Evolutionary conservation across 306 rosid species (phyloP).

Genomic region (Quercus dentata): DNA sequence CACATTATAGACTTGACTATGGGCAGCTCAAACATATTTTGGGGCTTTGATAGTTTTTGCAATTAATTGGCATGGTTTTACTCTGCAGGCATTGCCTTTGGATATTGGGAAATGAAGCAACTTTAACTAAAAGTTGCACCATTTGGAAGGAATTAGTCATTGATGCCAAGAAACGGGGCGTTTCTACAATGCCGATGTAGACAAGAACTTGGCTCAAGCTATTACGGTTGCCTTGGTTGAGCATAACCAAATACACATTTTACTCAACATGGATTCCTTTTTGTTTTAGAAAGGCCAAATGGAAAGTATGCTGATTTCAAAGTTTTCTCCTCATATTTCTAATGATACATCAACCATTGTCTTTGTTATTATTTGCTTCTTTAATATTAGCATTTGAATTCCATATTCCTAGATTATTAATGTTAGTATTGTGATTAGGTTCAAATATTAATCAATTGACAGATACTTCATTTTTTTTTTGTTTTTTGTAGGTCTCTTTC

Average conservation of each 20-base stretch:
- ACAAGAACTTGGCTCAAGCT: constrained; percentile 19
- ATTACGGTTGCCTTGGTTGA: constrained; percentile 12
- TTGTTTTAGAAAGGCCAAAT: constrained; percentile 21
- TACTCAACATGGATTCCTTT: not conserved
- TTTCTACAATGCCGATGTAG: constrained; percentile 26
- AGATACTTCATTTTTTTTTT: not conserved
- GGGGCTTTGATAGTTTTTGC: not conserved
- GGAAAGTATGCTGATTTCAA: constrained; percentile 26
- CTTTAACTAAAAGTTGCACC: constrained; percentile 18
- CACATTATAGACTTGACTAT: too few relatives aligned
- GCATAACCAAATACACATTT: not conserved
- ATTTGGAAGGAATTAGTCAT: constrained; percentile 33
- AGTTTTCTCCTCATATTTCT: not conserved
- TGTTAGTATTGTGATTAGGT: not conserved
- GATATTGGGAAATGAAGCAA: constrained; percentile 35
- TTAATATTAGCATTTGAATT: too few relatives aligned
- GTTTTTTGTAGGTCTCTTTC: not conserved
- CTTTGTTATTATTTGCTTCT: too few relatives aligned
- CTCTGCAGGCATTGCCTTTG: constrained; percentile 34
- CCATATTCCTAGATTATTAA: too few relatives aligned
- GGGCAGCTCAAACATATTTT: not conserved
- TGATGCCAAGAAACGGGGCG: constrained; percentile 34
- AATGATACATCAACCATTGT: too few relatives aligned
- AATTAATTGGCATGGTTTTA: not conserved
- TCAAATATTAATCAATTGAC: not conserved